phyloP scores from a whole-genome alignment of 2,329 filamentous ascomycete genomes.

The Diaporthe nobilis region DNA sequence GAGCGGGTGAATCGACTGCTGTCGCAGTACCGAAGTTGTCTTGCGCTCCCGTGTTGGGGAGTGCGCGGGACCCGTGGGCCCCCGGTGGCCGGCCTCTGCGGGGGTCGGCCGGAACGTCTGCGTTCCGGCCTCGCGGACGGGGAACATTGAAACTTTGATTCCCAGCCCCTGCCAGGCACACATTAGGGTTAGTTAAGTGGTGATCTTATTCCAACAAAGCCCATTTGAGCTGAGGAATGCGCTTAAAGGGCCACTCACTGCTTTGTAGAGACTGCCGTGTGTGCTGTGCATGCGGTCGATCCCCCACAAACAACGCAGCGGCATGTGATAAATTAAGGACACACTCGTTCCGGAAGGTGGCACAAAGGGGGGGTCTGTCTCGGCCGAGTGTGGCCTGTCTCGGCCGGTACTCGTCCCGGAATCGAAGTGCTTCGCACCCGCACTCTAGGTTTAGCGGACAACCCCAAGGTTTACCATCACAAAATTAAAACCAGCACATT shows the following conservation, averaged over 20 bases:
- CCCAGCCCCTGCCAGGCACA: background rate
- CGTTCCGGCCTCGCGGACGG: slow-evolving; percentile 31
- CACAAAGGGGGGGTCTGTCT: background rate
- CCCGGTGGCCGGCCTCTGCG: slow-evolving; percentile 17
- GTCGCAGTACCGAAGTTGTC: background rate
- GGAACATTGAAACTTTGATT: slow-evolving; percentile 8
- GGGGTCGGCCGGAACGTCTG: slow-evolving; percentile 37
- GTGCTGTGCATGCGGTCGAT: background rate
- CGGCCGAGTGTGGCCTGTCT: background rate
- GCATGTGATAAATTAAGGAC: too few relatives aligned
- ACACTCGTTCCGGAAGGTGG: background rate
- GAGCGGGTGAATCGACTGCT: slow-evolving; percentile 19
- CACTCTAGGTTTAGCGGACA: background rate
- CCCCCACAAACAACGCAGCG: background rate
- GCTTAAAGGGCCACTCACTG: background rate
- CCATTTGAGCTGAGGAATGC: background rate
- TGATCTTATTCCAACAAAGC: too few relatives aligned
- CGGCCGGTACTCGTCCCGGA: background rate
- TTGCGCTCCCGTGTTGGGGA: slow-evolving; percentile 9
- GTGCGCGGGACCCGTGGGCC: slow-evolving; percentile 15
- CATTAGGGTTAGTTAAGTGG: background rate
- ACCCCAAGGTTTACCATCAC: slow-evolving; percentile 7
- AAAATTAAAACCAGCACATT: background rate
- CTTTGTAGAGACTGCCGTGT: too few relatives aligned
- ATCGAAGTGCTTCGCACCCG: background rate